A percentile compares a stretch with the other conserved stretches of the same genome.
Conservation (phyloP, 2,329 filamentous ascomycete genomes). For the Alternaria sp. region DNA sequence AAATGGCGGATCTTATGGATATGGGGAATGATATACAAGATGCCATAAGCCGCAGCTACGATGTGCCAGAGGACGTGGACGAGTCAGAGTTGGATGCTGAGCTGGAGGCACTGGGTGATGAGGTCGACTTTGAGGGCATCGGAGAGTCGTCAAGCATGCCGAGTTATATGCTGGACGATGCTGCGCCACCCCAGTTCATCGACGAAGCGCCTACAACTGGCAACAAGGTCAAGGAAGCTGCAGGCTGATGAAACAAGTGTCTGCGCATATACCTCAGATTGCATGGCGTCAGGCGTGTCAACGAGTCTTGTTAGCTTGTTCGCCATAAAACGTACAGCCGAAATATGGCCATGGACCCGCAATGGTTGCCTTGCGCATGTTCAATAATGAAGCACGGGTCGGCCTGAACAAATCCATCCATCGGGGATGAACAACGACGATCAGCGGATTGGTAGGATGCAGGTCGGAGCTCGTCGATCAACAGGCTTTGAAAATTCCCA, state of each 20-base stretch:
- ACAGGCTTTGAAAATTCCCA: background rate
- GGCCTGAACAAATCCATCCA: too few species aligned
- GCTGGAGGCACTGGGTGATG: slow-evolving; percentile 90
- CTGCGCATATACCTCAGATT: background rate
- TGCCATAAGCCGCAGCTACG: slow-evolving; percentile 88
- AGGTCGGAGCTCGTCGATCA: background rate
- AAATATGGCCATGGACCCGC: background rate
- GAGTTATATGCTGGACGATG: slow-evolving; percentile 88
- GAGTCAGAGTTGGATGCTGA: slow-evolving; percentile 97
- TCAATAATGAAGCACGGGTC: background rate
- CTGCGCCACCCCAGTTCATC: slow-evolving; percentile 83
- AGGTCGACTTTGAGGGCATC: slow-evolving; percentile 85
- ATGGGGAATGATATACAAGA: slow-evolving; percentile 99
- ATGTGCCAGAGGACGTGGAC: slow-evolving; percentile 95
- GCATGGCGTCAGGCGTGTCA: background rate
- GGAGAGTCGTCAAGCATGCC: slow-evolving; percentile 71
- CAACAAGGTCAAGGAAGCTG: slow-evolving; percentile 84
- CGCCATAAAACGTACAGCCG: background rate
- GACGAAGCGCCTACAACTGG: slow-evolving; percentile 79
- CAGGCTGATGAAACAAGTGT: slow-evolving; percentile 52
- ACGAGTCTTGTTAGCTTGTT: background rate
- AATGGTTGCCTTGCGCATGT: background rate
- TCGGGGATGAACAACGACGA: background rate
- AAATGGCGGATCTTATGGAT: slow-evolving; percentile 98
- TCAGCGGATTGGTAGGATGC: background rate